Conservation (phyloP, 2,329 filamentous ascomycete species). For the Scedosporium aurantiacum region DNA sequence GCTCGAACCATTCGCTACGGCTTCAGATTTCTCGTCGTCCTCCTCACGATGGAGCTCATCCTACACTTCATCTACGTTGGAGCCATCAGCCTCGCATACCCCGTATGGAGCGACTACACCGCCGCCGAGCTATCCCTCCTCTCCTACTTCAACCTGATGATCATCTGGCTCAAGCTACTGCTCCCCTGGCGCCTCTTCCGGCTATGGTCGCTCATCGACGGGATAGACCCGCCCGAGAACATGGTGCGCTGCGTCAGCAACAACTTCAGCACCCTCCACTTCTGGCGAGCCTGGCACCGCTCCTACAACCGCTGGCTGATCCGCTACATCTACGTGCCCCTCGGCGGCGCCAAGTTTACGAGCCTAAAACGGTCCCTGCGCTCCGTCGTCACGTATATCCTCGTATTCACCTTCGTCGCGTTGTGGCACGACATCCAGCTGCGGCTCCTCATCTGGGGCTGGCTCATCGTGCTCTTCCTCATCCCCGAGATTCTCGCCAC, state of each 20-base stretch:
- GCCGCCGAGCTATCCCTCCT: conserved; percentile 81
- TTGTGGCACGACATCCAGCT: conserved; percentile 97
- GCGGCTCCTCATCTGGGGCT: conserved; percentile 85
- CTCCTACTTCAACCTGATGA: conserved; percentile 89
- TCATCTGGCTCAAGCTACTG: conserved; percentile 96
- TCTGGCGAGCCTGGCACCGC: conserved; percentile 96
- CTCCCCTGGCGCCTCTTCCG: conserved; percentile 98
- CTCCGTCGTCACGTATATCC: conserved; percentile 63
- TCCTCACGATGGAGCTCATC: conserved; percentile 83
- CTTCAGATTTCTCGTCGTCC: conserved; percentile 65
- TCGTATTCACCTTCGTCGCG: conserved; percentile 93
- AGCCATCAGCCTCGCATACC: conserved; percentile 73
- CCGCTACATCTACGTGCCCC: conserved; percentile 84
- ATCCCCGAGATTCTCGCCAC: conserved; percentile 70
- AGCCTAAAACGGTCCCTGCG: conserved; percentile 35
- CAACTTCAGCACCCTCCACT: conserved; percentile 81
- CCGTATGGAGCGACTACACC: conserved; percentile 73
- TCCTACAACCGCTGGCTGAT: conserved; percentile 92
- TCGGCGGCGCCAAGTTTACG: conserved; percentile 58
- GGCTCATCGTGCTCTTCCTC: conserved; percentile 91
- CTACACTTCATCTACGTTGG: conserved; percentile 90
- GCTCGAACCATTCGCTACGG: conserved; percentile 69
- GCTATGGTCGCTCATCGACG: conserved; percentile 85
- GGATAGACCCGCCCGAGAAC: conserved; percentile 92
- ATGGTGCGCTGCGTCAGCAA: conserved; percentile 95